Evolutionary conservation across 345 rosid genomes (phyloP), one percentile per base, ranked within the genome.

Genomic region (Linum tenue): DNA sequence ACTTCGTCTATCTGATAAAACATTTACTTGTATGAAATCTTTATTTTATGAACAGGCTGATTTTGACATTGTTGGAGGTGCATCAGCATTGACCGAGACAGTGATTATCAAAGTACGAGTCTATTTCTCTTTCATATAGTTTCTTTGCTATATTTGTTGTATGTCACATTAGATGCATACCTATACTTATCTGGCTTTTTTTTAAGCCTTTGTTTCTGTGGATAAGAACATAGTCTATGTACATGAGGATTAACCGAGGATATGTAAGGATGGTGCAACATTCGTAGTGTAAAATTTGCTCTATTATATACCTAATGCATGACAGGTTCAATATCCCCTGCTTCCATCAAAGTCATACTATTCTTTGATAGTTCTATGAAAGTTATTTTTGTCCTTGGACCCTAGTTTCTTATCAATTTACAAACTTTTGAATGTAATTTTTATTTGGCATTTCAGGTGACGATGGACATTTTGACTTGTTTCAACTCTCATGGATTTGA

Each of bases 1-100:
- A 22, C 31, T 22, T 22, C 31, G 1, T 22, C 31, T 22, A 22
- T 22, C 31, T 22, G 53, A 51, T 77, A 55, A 63, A 63, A 44
- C 16, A 4, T 36, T 7, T 62, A 53, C 41, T 39, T 69, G 61
- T 64, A 7, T 50, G 55, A 65, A 37, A 3, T 72, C 56, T 72
- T 78, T 66, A 53, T 67, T 72, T 61, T 63, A 14, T 44, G 39
- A 69, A 80, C 58, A 92, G 98, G 97, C 92, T 57, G 98, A 92
- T 75, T 92, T 92, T 73, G 98, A 92, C 78, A 81, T 92, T 71
- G 65, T 92, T 73, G 97, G 97, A 72, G 98, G 98, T 78, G 84
- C 81, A 62, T 71, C 97, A 72, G 82, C 95, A 66, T 77, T 92
- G 78, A 85, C 89, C 65, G 96, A 89, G 77, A 92, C 97, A 72